Evolutionary conservation across 441 rosid genomes (phyloP), one percentile per base, ranked within the genome.

Genomic region (Kokia cookei): DNA sequence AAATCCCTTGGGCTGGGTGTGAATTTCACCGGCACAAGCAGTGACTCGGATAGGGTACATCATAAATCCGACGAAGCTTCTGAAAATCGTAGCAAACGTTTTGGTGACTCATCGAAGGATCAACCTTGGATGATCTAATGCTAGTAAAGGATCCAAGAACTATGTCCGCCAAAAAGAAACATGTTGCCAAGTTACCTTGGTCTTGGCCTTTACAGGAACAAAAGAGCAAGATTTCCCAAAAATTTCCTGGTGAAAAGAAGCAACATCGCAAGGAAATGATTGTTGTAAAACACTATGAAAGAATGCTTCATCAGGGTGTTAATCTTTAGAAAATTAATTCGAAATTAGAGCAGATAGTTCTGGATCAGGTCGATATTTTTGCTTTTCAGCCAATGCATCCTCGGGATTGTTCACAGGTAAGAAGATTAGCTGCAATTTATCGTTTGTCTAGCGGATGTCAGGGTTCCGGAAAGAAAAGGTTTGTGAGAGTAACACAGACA

Each of bases 1-100:
- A 90, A 93, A 77, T 89, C 97, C 6, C 98, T 95, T 7, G 98
- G 98, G 15, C 76, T 95, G 74, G 96, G 98, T 65, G 88, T 90
- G 54, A 81, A 84, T 45, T 75, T 93, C 80, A 70, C 90, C 10
- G 12, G 57, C 57, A 64, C 75, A 22, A 76, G 64, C 19, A 81
- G 69, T 54, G 91, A 87, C 50, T 69, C 77, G 0, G 69, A 37
- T 8, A 63, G 7, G 48, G 67, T 17, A 35, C 48, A n/a, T 37
- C 7, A 15, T 37, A 63, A 40, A 76, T 60, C 62, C 81, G 0
- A 17, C 75, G 29, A 51, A 37, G 15, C 47, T 32, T 53, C 47
- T n/a, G 48, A 69, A 57, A 68, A 58, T 29, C 40, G 35, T 63
- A 47, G 4, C 48, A 40, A 65, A 73, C n/a, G 51, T 9, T 19